These are phyloP conservation scores for Fusarium clavum DNA, from an alignment of 2,329 filamentous ascomycete genomes.

Conservation along the genomic window DNA sequence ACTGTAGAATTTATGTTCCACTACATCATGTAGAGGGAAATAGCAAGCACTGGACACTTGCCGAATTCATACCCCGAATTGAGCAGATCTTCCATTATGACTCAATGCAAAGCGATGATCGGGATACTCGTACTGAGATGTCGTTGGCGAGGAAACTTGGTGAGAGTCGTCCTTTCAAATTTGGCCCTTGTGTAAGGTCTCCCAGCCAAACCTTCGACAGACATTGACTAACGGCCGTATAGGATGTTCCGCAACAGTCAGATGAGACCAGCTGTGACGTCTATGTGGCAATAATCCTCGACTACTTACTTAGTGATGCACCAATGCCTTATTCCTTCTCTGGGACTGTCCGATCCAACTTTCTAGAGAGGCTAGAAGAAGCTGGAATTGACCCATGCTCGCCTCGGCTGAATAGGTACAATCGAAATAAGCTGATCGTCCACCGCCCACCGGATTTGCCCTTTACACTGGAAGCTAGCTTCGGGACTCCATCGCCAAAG, in stretches of 20 bases:
- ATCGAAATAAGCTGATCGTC: neutral
- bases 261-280: neutral
- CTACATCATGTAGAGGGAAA: neutral
- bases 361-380: neutral
- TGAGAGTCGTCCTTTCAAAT: neutral
- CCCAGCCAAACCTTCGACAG: neutral
- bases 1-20: neutral
- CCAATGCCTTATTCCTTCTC: neutral
- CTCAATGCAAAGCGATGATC: neutral
- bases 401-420: neutral
- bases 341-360: accelerated
- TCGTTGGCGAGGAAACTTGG: neutral
- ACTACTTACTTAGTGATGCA: neutral
- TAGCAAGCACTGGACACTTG: neutral
- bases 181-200: neutral
- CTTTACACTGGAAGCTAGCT: neutral
- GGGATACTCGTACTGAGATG: neutral
- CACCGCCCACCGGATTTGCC: neutral
- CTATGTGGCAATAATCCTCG: neutral
- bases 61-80: too few relatives aligned
- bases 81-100: neutral
- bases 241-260: neutral
- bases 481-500: neutral
- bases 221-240: accelerated
- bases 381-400: neutral